Evolutionary conservation across 208 protist genomes (phyloP), one percentile per base, ranked within the genome.

Genomic region (Leishmania martiniquensis): DNA sequence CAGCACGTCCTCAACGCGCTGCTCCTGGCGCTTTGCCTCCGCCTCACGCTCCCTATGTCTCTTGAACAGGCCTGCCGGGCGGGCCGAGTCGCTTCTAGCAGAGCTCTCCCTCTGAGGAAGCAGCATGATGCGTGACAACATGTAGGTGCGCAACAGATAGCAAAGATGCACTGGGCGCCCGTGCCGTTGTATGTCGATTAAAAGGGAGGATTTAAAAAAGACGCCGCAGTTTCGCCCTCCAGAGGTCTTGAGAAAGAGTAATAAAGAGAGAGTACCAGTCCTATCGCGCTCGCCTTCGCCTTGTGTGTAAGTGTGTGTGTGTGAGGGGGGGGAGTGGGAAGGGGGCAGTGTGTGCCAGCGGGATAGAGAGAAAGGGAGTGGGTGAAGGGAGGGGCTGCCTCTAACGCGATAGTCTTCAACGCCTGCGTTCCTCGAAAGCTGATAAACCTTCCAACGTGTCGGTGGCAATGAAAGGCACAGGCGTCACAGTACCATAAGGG

Each of bases 1-100:
- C 80, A 81, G 44, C 4, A 83, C 67, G 9, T 88, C 80, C 81
- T 86, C 78, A 13, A 78, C 75, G 10, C 80, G 78, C 29, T 76
- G 57, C 34, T 80, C 75, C 74, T 78, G 74, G 5, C 72, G 73
- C 67, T 57, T 54, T 42, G 65, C 66, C 9, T 60, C 79, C 74
- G 54, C 51, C 44, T 83, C 79, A 42, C 79, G 79, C 42, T 79
- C 74, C 5, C 79, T 73, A 57, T 76, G 79, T 3, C 79, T 73
- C 70, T 83, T 83, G 22, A 71, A 20, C 29, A 29, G 49, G 29
- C 70, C 52, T 13, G 37, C 22, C 34, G 51, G 15, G n/a, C 5
- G 2, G n/a, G 68, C 68, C 7, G 49, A 57, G 42, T 37, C 68
- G 25, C 47, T n/a, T 10, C 68, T 54, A 12, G 12, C 68, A 32